Conservation (phyloP, 2,329 filamentous ascomycete genomes). For the Ramularia collo-cygni region DNA sequence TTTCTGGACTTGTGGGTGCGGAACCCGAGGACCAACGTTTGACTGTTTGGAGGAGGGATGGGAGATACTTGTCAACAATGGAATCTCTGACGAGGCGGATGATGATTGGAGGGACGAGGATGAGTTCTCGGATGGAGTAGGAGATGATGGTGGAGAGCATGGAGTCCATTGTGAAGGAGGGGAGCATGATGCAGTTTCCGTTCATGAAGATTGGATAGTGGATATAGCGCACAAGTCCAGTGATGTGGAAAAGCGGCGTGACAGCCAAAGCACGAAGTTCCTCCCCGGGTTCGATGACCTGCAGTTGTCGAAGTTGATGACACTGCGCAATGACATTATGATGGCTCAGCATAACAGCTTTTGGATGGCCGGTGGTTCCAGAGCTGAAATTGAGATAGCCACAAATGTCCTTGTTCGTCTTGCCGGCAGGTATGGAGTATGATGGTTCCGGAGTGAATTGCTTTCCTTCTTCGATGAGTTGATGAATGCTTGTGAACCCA, state of each 20-base stretch:
- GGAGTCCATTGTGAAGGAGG: constrained; percentile 52
- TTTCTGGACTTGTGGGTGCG: constrained; percentile 50
- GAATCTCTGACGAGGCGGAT: constrained; percentile 54
- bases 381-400: constrained; percentile 40
- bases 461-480: constrained; percentile 36
- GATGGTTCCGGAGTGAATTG: constrained; percentile 35
- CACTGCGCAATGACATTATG: constrained; percentile 53
- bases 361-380: constrained; percentile 32
- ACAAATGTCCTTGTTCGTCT: constrained; percentile 47
- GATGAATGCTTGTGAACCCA: constrained; percentile 41
- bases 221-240: constrained; percentile 54
- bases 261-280: constrained; percentile 47
- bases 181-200: constrained; percentile 56
- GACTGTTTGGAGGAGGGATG: constrained; percentile 39
- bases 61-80: constrained; percentile 47
- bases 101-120: constrained; percentile 54
- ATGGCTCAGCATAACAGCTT: constrained; percentile 45
- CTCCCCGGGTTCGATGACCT: constrained; percentile 40
- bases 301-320: constrained; percentile 47
- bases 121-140: constrained; percentile 48
- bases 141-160: constrained; percentile 47
- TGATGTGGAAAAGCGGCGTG: constrained; percentile 56
- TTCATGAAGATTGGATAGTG: constrained; percentile 57
- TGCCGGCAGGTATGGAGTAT: constrained; percentile 44
- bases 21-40: constrained; percentile 54